Evolutionary conservation across 2,329 filamentous ascomycete genomes (phyloP), one percentile per base, ranked within the genome.

Genomic region (Chaetomium strumarium): DNA sequence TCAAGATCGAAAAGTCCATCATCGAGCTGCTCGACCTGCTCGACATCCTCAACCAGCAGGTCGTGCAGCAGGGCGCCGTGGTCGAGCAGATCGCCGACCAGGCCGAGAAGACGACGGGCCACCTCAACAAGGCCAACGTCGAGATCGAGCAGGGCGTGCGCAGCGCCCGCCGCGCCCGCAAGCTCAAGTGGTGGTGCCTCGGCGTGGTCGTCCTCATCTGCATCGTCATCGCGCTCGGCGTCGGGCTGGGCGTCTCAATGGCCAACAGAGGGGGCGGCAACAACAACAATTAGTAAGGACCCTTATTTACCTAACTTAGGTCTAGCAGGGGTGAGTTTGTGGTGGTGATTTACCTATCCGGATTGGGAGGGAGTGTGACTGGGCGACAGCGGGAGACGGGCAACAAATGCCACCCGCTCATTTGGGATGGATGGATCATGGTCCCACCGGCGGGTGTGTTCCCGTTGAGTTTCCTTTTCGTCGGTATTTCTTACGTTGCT

Each of bases 171-270:
- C 77, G 81, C 61, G 78, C 80, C 61, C 79, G 86, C 63, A 87
- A 83, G 74, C 79, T 89, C 71, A 92, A 92, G 76, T 91, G 88
- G 88, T 90, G 81, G 79, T 88, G 85, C 65, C 72, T 88, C 56
- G 70, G 82, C 56, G 74, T 90, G 54, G 72, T 74, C 44, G 60
- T 81, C 19, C 72, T 84, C 66, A 80, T 84, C 66, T 68, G 81
- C 62, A 66, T 84, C 47, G 75, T 73, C 57, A 70, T 83, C 52
- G 75, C 71, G 9, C 66, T 81, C 33, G 79, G 75, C 50, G 75
- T 84, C 56, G 79, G 75, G 52, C 66, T 83, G 13, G 78, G 76
- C 45, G 64, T 83, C 46, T 70, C 67, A 40, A 60, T 79, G 37
- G 64, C 44, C 6, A 58, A 51, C 7, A 4, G 24, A 24, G 24